These are phyloP conservation scores for Dactylellina parvicollis DNA, from an alignment of 2,329 filamentous ascomycete species.

Conservation along the genomic window DNA sequence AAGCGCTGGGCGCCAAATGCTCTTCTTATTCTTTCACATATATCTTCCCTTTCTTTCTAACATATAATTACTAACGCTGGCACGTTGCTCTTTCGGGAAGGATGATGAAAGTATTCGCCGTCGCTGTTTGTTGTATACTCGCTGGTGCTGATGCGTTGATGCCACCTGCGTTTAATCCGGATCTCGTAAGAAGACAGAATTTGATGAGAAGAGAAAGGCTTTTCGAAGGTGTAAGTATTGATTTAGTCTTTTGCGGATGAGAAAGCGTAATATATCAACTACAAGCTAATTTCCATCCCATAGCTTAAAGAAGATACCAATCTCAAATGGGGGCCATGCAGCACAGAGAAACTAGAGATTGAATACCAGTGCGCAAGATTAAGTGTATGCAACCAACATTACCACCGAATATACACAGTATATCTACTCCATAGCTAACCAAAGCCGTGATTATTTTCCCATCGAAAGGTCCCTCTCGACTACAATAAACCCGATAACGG, in stretches of 20 bases:
- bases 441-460: slow-evolving; percentile 64
- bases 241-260: too few species aligned
- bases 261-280: neutral
- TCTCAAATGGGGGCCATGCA: slow-evolving; percentile 64
- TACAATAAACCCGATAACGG: slow-evolving; percentile 63
- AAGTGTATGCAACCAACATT: neutral
- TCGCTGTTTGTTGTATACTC: neutral
- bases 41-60: neutral
- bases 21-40: neutral
- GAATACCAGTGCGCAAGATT: slow-evolving; percentile 37
- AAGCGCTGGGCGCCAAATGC: neutral
- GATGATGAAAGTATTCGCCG: neutral
- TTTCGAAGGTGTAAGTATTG: slow-evolving; percentile 31
- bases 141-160: neutral
- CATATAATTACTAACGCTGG: neutral
- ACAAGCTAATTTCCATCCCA: neutral
- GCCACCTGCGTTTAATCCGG: neutral
- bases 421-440: slow-evolving; percentile 28
- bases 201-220: slow-evolving; percentile 20
- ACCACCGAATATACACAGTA: neutral
- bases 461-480: slow-evolving; percentile 65
- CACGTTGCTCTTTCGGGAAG: neutral
- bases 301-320: slow-evolving; percentile 64
- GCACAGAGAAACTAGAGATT: slow-evolving; percentile 56
- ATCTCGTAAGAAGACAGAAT: neutral